Evolutionary conservation across 2,329 filamentous ascomycete species (phyloP), one percentile per base, ranked within the genome.

Genomic region (Cytospora piceae): DNA sequence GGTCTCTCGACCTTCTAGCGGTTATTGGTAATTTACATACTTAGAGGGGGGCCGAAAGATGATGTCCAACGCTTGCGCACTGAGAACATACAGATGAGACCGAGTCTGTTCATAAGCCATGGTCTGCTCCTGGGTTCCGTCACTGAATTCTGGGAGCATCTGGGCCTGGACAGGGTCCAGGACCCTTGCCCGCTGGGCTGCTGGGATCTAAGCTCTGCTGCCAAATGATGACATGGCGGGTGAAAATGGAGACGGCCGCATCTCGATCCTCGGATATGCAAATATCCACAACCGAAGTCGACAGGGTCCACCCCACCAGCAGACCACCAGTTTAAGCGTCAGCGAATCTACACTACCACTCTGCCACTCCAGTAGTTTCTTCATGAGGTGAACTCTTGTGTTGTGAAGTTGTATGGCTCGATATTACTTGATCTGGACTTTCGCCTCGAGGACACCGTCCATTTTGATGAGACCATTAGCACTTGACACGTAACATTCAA

Each of bases 191-290:
- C 49, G 61, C 61, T 53, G 53, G 61, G 61, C 61, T 57, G 61
- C 61, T 53, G 39, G 61, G 61, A 52, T 63, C 61, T 63, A 63
- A 57, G 53, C 61, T 63, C 46, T 52, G 20, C 46, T 63, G 60
- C 60, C 60, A 63, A 56, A 63, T 63, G 60, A 63, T 63, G 61
- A 52, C 61, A 63, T 57, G 57, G 53, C 61, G 61, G 61, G 61
- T 63, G 53, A 63, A 63, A 63, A 57, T 63, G 61, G 61, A 51
- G 61, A 57, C 59, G 39, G 51, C 37, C 53, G n/a, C 46, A 49
- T 49, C 42, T 53, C 53, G 52, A 53, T 57, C 56, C 61, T 63
- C 61, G 17, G 61, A 63, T 63, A 63, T 63, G 61, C 61, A 63
- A 56, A 63, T 63, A 63, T 63, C 61, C 61, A 63, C 53, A 63